Percentiles rank a stretch among this genome's conserved stretches.
These are phyloP conservation scores for Tolypocladium tropicale DNA, from an alignment of 2,329 filamentous ascomycete genomes.

Conservation along the genomic window DNA sequence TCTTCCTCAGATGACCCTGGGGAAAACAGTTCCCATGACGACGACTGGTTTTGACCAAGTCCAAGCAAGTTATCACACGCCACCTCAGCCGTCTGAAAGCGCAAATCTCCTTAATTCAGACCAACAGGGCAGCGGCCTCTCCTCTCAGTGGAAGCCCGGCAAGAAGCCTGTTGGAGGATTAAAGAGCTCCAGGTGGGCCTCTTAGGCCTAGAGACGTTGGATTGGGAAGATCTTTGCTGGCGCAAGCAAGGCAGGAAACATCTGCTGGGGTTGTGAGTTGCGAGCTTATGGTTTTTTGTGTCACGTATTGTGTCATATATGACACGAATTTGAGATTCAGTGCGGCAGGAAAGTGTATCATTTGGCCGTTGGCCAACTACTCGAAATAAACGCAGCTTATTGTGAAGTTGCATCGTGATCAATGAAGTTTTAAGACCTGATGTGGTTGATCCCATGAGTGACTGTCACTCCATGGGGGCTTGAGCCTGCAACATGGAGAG, in stretches of 20 bases:
- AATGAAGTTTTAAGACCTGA: background rate
- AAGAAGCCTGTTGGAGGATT: background rate
- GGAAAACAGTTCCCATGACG: background rate
- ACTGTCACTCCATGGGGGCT: background rate
- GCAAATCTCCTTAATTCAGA: background rate
- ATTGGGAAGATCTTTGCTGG: background rate
- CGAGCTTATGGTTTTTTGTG: no score
- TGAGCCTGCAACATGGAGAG: no score
- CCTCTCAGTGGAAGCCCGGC: background rate
- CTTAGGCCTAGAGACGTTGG: background rate
- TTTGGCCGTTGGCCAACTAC: background rate
- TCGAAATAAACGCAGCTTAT: background rate
- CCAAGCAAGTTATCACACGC: background rate
- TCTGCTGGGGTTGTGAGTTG: no score
- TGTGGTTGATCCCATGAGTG: background rate
- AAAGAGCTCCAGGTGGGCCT: background rate
- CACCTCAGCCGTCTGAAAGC: background rate
- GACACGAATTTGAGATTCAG: background rate
- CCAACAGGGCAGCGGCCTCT: background rate
- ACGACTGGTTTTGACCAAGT: background rate
- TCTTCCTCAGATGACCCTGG: background rate
- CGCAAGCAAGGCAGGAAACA: background rate
- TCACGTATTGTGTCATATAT: background rate
- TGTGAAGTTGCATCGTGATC: background rate
- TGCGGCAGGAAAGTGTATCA: background rate